Evolutionary conservation across 2,329 filamentous ascomycete genomes (phyloP), one percentile per base, ranked within the genome.

Genomic region (Cercospora canescens): DNA sequence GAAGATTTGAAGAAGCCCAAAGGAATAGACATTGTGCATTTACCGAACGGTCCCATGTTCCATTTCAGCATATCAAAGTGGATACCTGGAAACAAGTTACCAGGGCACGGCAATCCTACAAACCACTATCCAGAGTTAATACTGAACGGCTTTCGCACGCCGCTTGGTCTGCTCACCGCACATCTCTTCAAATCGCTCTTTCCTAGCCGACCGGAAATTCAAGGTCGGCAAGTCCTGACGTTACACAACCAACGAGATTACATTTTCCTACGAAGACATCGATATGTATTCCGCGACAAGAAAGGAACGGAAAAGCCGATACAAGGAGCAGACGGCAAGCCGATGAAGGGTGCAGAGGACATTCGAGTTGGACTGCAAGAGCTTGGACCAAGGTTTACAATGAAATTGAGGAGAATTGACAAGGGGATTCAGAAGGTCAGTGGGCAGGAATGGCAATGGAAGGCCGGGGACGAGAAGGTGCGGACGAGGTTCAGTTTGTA

Each of bases 231-330:
- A 75, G 94, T 97, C 1, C 88, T 97, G 8, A 97, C 94, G 0
- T 81, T 97, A 60, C 93, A 97, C 79, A 97, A 97, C 73, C 94
- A 97, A 82, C 90, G 94, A 69, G 94, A 98, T 79, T 98, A 94
- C 79, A 95, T 98, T 73, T 99, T 99, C 78, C 86, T 98, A 60
- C 86, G 95, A 5, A 85, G 94, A 39, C 94, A 98, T 79, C 86
- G 95, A 55, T 99, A 99, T 76, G 87, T 96, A 1, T 97, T 99
- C 81, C 87, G 95, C 14, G 93, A 98, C 66, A 96, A 95, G 82
- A 85, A 90, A 11, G 84, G 88, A 63, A 93, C 90, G 0, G 95
- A 98, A 81, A 97, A 97, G 83, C 90, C 88, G 63, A 91, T 97
- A 1, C 86, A 92, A 4, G 91, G 87, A 4, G 83, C 90, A 1